Evolutionary conservation across 257 asterid species (phyloP).

Genomic region (Ilex aquifolium): DNA sequence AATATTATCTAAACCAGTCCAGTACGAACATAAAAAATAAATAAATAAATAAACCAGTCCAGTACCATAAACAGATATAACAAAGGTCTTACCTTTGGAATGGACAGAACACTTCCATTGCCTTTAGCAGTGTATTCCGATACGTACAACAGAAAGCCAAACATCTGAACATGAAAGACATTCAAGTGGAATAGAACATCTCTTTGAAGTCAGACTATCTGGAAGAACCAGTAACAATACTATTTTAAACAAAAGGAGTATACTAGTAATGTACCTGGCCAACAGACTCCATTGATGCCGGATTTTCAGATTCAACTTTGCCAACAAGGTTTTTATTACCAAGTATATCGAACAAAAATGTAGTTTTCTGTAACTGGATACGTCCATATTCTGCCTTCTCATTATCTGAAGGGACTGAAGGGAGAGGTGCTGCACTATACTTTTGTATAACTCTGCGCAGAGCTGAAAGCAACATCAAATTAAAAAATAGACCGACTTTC

Average conservation of each 20-base stretch:
- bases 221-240: constrained; percentile 13
- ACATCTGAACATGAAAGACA: constrained; percentile 57
- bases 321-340: constrained; percentile 27
- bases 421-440: constrained; percentile 44
- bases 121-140: constrained; percentile 57
- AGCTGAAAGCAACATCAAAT: constrained; percentile 51
- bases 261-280: constrained; percentile 57
- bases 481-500: constrained; percentile 11
- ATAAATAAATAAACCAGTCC: constrained; percentile 1
- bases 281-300: constrained; percentile 74
- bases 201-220: constrained; percentile 5
- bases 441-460: constrained; percentile 65
- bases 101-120: constrained; percentile 42
- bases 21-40: constrained; percentile 3
- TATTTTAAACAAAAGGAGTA: constrained; percentile 1
- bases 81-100: constrained; percentile 62
- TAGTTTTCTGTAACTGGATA: constrained; percentile 43
- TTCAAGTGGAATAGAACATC: constrained; percentile 13
- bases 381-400: constrained; percentile 65
- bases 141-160: constrained; percentile 68
- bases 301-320: constrained; percentile 53
- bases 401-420: constrained; percentile 53
- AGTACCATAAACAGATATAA: constrained; percentile 2
- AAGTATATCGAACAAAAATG: constrained; percentile 48
- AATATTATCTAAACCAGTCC: too few relatives aligned